Base-by-base conservation (phyloP, 305 asterid genomes). In the Salvia sclarea region DNA sequence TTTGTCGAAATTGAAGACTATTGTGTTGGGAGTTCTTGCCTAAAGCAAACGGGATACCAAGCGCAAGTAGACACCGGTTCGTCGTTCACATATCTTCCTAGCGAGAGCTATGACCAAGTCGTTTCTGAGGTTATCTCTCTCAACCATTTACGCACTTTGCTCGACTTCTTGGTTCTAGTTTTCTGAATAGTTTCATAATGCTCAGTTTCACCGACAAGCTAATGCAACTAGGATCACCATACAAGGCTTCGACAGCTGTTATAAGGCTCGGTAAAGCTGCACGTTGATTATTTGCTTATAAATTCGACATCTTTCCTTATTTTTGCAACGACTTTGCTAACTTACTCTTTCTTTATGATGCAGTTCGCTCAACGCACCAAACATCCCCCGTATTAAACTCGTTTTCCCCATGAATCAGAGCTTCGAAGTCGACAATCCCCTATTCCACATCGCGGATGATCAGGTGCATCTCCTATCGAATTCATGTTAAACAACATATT, bases 21-120 rank as follows among this genome's bases (percentile, higher is more conserved):
- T 74, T 88, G 92, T 76, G 76, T 90, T 53, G 94, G 83, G 44
- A 75, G 66, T 76, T 77, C 76, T 59, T 86, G 94, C 70, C 70
- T 80, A 16, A 80, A 79, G 75, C 76, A 78, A 73, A 76, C 86
- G 63, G 90, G 87, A 44, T 76, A 79, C 77, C 73, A 71, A 66
- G 88, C 84, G 54, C 87, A 75, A 75, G 86, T 90, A 18, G 97
- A 90, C 73, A 86, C 96, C 24, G 97, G 97, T 13, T 81, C 96
- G 21, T 86, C 97, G 1, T 90, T 90, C 83, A 86, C 96, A 16
- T 84, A 67, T 66, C 78, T 90, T 69, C 96, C 94, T 3, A 61
- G 58, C 7, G 83, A 78, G 40, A 82, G 53, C 70, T 90, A 84
- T 55, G 69, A 81, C 48, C 75, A 76, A 67, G 81, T 86, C 66